Conservation (phyloP, 2,329 filamentous ascomycete species). For the Aspergillus sp. region DNA sequence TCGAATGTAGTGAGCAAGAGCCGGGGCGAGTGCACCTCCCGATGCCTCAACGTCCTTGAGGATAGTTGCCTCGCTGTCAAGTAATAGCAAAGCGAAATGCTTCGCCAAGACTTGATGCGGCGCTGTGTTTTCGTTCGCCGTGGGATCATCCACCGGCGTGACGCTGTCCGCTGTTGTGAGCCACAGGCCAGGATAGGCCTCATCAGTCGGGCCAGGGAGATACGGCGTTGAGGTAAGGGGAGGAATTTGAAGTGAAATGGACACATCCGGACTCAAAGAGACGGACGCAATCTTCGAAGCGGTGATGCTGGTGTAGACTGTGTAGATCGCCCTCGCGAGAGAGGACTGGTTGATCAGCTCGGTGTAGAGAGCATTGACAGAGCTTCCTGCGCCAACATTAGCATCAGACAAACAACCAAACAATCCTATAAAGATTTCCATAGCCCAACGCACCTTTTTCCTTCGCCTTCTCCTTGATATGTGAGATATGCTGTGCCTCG, state of each 20-base stretch:
- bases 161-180: conserved; percentile 82
- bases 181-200: conserved; percentile 73
- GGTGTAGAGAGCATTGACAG: conserved; percentile 39
- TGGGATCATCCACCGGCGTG: conserved; percentile 64
- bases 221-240: conserved; percentile 67
- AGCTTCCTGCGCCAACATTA: conserved; percentile 29
- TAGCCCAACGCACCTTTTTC: conserved; percentile 50
- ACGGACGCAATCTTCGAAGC: conserved; percentile 83
- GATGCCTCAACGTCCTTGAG: conserved; percentile 68
- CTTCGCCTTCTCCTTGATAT: conserved; percentile 76
- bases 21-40: conserved; percentile 70
- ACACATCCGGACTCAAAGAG: conserved; percentile 65
- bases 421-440: background rate
- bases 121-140: conserved; percentile 56
- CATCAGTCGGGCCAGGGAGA: conserved; percentile 66
- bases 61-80: conserved; percentile 79
- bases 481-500: conserved; percentile 79
- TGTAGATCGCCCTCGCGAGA: conserved; percentile 77
- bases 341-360: conserved; percentile 63
- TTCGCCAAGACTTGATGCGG: conserved; percentile 67
- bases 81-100: conserved; percentile 80
- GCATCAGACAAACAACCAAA: conserved; percentile 1
- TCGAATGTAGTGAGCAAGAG: conserved; percentile 71
- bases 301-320: conserved; percentile 77
- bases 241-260: conserved; percentile 63